These are phyloP conservation scores for Talaromyces liani DNA, from an alignment of 495 filamentous ascomycete genomes.

Conservation along the genomic window DNA sequence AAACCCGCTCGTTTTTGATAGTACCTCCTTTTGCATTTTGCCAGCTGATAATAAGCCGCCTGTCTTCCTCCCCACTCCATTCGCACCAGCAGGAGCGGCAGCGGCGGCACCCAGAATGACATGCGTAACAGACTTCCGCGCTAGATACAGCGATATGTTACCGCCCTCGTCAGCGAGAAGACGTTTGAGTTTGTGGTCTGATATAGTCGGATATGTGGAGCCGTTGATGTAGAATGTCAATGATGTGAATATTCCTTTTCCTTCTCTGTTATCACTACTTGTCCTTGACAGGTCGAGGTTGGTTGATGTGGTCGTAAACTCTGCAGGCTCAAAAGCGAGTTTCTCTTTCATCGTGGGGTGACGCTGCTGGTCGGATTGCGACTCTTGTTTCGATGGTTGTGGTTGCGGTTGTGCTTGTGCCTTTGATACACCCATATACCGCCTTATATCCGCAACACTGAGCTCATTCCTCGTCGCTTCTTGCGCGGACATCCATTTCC, in stretches of 20 bases:
- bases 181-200: constrained; percentile 79
- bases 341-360: constrained; percentile 9
- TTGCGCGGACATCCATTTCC: constrained; percentile 11
- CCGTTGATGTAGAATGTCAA: constrained; percentile 83
- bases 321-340: neutral
- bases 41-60: constrained; percentile 48
- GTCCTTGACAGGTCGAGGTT: too few species aligned
- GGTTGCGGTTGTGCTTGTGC: neutral
- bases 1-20: constrained; percentile 46
- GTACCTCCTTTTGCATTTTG: constrained; percentile 81
- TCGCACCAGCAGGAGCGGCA: constrained; percentile 1
- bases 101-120: constrained; percentile 69
- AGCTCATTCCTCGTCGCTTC: constrained; percentile 12
- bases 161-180: constrained; percentile 70
- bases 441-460: constrained; percentile 48
- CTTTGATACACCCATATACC: constrained; percentile 38
- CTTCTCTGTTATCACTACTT: too few species aligned
- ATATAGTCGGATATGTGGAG: constrained; percentile 70
- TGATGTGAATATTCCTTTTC: constrained; percentile 50
- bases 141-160: constrained; percentile 56
- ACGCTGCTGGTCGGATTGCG: constrained; percentile 15
- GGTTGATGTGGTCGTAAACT: neutral
- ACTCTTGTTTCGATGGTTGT: neutral
- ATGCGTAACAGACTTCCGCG: constrained; percentile 71
- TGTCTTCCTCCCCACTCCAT: constrained; percentile 12